Evolutionary conservation across 768 basidiomycete species (phyloP), one percentile per base, ranked within the genome.

Genomic region (Boletus fagicola): DNA sequence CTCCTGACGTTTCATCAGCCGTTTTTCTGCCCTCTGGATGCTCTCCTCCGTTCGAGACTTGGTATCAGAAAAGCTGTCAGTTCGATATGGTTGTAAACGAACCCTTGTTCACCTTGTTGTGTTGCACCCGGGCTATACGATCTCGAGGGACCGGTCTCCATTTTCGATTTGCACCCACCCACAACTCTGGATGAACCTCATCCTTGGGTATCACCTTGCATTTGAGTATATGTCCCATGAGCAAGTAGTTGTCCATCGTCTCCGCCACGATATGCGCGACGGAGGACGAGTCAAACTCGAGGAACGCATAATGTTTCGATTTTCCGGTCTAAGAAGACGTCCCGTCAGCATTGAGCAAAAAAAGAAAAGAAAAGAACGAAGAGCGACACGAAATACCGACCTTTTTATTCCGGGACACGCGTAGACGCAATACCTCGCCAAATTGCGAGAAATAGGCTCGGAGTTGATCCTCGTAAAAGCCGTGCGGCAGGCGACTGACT

Each of bases 221-320:
- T 44, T 83, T 84, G 54, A 99, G 80, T 61, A 99, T 89, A 69
- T 97, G 96, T 8, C 96, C 95, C 81, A 90, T 83, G 61, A 99
- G 80, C 39, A 99, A 82, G 73, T 98, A 99, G 76, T 97, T 98
- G 80, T 99, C 86, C 97, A 98, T 98, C 45, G 96, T 98, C 68
- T 98, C 97, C 2, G 91, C 88, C 9, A 97, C 97, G 60, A 99
- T 98, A 68, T 94, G 77, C 0, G 97, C 95, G 31, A 98, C 94
- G 0, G 88, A 80, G 20, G 84, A 81, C 43, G 92, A 94, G 53
- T 87, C 84, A 71, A 99, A 97, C 74, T 98, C 96, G 66, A 99
- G 79, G 78, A 96, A 98, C 3, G 85, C 96, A 73, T 96, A 98
- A 73, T 98, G 96, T 75, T 98, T 99, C 46, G 96, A 96, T 60